phyloP scores from a whole-genome alignment of 371 early-diverging fungal genomes.

The Chytridiales sp. region DNA sequence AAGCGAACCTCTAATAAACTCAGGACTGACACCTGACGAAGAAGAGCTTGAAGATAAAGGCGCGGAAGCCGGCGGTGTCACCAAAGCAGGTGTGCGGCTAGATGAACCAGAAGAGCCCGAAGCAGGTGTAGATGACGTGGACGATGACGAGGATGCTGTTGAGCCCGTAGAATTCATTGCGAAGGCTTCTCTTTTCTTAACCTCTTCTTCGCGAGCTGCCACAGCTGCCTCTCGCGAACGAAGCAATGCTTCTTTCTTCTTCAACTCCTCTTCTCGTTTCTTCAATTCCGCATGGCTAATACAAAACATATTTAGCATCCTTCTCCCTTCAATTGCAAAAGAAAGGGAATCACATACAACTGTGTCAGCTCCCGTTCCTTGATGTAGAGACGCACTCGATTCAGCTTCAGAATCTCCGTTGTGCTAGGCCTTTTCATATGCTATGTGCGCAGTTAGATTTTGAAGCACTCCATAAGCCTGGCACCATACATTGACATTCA shows the following conservation, averaged over 20 bases:
- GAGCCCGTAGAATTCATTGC: background rate
- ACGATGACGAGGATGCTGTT: too few species aligned
- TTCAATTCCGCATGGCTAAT: slow-evolving; percentile 22
- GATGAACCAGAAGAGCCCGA: too few species aligned
- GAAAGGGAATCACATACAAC: slow-evolving; percentile 14
- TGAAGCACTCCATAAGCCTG: too few species aligned
- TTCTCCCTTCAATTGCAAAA: slow-evolving; percentile 1
- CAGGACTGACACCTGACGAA: too few species aligned
- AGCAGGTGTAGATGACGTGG: too few species aligned
- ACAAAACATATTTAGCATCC: too few species aligned
- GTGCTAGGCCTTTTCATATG: slow-evolving; percentile 39
- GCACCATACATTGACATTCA: slow-evolving; percentile 53
- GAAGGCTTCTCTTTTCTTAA: background rate
- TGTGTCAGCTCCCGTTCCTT: slow-evolving; percentile 29
- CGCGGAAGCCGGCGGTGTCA: too few species aligned
- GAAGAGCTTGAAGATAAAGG: too few species aligned
- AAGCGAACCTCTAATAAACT: too few species aligned
- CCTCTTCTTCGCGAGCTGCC: slow-evolving; percentile 23
- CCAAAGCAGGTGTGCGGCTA: too few species aligned
- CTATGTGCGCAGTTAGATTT: too few species aligned
- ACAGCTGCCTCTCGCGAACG: slow-evolving; percentile 27
- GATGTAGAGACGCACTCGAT: slow-evolving; percentile 28
- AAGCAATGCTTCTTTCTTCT: slow-evolving; percentile 21
- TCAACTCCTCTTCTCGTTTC: slow-evolving; percentile 31
- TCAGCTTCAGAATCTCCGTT: slow-evolving; percentile 32